phyloP scores from a whole-genome alignment of 345 rosid genomes.

The Sisymbrium altissimum region DNA sequence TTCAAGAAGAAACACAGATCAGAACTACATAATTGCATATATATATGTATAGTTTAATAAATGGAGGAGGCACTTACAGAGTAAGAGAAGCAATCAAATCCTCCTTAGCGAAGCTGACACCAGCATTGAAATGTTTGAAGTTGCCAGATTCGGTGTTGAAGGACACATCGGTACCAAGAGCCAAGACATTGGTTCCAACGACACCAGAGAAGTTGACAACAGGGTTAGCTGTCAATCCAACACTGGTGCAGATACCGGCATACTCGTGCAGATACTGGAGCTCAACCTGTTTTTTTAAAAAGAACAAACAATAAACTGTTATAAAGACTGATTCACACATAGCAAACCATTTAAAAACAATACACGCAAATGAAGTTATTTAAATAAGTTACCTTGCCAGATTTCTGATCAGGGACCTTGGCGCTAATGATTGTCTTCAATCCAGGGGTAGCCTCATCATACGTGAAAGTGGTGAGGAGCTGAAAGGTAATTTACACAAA shows the following conservation, averaged over 20 bases:
- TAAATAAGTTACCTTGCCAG: constrained; percentile 60
- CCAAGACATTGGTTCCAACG: constrained; percentile 53
- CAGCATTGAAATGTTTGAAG: constrained; percentile 75
- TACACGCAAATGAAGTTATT: not conserved
- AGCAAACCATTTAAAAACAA: not conserved
- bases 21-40: not conserved
- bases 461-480: constrained; percentile 78
- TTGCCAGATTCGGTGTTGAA: constrained; percentile 77
- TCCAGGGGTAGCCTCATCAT: constrained; percentile 92
- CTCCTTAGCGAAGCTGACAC: constrained; percentile 55
- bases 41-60: not conserved
- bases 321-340: not conserved
- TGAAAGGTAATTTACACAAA: constrained; percentile 11
- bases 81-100: constrained; percentile 78
- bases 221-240: constrained; percentile 85
- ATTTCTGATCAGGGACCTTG: constrained; percentile 84
- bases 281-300: constrained; percentile 52
- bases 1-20: not conserved
- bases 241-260: constrained; percentile 78
- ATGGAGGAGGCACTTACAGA: constrained; percentile 51
- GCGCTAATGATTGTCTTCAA: constrained; percentile 82
- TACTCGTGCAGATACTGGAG: constrained; percentile 89
- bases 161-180: constrained; percentile 86
- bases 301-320: not conserved
- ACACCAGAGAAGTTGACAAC: constrained; percentile 87